Percentiles rank a stretch among this genome's conserved stretches.
Conservation (phyloP, 306 rosid species). For the Phaseolus lunatus region DNA sequence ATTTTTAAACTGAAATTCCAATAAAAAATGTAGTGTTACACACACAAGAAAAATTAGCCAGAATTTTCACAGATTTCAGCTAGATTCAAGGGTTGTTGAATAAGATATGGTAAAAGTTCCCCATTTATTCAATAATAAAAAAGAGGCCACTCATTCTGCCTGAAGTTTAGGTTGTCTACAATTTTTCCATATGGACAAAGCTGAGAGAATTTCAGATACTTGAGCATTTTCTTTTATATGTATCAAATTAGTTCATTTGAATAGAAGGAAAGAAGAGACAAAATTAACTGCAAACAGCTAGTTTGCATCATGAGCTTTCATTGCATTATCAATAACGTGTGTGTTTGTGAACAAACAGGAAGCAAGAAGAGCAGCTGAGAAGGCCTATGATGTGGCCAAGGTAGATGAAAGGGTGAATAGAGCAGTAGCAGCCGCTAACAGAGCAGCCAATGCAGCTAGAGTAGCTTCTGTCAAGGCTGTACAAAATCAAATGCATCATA, state of each 20-base stretch:
- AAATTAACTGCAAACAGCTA: neutral
- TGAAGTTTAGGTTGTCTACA: neutral
- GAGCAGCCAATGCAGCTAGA: conserved; percentile 98
- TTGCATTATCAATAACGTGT: neutral
- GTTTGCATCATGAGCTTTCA: conserved; percentile 5
- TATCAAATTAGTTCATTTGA: neutral
- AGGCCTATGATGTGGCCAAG: conserved; percentile 84
- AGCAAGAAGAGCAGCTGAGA: conserved; percentile 88
- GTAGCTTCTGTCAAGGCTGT: conserved; percentile 96
- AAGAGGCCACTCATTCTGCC: neutral
- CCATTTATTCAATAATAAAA: neutral
- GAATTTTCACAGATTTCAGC: neutral
- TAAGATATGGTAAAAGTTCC: neutral
- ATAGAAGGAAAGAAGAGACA: conserved; percentile 4
- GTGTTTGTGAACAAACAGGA: conserved; percentile 63
- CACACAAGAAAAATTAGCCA: neutral
- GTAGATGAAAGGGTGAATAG: conserved; percentile 95
- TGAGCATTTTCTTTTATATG: conserved; percentile 6
- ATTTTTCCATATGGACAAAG: conserved; percentile 10
- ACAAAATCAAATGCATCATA: conserved; percentile 82
- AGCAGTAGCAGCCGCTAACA: conserved; percentile 88
- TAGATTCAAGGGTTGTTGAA: neutral
- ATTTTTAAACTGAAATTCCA: neutral
- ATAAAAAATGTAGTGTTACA: neutral
- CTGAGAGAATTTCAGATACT: neutral